These are phyloP conservation scores for Colletotrichum musicola DNA, from an alignment of 2,329 filamentous ascomycete species.

Conservation along the genomic window DNA sequence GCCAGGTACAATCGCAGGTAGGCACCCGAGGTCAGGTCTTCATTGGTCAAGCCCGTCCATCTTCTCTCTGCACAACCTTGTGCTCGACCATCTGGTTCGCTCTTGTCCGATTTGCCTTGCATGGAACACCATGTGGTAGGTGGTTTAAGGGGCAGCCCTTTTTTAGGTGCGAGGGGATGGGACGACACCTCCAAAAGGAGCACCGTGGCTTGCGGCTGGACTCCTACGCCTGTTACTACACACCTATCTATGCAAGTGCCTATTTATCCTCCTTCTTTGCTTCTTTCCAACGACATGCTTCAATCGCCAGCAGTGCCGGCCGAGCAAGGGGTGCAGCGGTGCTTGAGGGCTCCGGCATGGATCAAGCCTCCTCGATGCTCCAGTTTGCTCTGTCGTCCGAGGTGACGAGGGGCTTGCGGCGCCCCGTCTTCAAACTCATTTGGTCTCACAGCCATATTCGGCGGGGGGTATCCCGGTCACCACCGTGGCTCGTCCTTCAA, in stretches of 20 bases:
- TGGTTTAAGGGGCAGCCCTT: conserved; percentile 8
- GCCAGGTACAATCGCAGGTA: conserved; percentile 9
- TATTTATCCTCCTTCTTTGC: no score
- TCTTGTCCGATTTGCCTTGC: conserved; percentile 6
- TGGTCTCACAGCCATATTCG: conserved; percentile 29
- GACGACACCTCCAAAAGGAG: background rate
- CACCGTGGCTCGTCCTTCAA: background rate
- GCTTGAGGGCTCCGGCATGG: conserved; percentile 27
- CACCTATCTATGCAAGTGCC: no score
- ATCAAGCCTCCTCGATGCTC: conserved; percentile 27
- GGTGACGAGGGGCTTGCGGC: conserved; percentile 25
- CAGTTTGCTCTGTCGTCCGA: conserved; percentile 29
- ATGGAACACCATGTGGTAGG: conserved; percentile 27
- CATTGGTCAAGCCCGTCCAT: conserved; percentile 5
- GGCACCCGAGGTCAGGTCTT: background rate
- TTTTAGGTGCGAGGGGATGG: background rate
- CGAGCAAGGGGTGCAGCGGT: conserved; percentile 1
- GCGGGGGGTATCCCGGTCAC: conserved; percentile 20
- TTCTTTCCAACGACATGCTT: conserved; percentile 1
- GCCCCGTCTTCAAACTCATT: conserved; percentile 31
- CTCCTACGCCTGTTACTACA: no score
- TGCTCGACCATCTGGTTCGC: conserved; percentile 15
- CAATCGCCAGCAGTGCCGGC: background rate
- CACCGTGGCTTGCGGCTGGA: no score
- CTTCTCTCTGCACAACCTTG: conserved; percentile 8